Evolutionary conservation across 2,329 filamentous ascomycete genomes (phyloP).

Genomic region (Fusarium sp.): DNA sequence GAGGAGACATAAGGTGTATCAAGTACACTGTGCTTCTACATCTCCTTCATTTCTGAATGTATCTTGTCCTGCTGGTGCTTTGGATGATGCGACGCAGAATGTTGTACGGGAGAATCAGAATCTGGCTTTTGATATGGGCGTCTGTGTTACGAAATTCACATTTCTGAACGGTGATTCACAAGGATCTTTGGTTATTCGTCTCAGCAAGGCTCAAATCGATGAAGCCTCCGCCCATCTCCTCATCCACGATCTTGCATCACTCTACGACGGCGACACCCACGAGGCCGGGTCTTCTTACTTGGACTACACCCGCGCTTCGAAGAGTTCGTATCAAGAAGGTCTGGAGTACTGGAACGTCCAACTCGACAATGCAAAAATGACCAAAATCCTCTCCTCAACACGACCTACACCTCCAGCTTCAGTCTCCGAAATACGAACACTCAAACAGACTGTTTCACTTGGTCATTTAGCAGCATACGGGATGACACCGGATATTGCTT

Average conservation of each 20-base stretch:
- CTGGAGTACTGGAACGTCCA: constrained; percentile 59
- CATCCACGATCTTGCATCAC: constrained; percentile 59
- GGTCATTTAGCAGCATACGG: constrained; percentile 56
- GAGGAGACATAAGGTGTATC: constrained; percentile 59
- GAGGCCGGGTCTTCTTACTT: constrained; percentile 57
- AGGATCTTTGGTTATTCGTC: constrained; percentile 59
- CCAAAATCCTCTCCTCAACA: constrained; percentile 56
- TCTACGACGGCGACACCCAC: constrained; percentile 54
- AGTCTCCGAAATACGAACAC: constrained; percentile 51
- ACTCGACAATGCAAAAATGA: constrained; percentile 60
- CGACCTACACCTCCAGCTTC: constrained; percentile 54
- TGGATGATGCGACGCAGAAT: constrained; percentile 54
- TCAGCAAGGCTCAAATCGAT: constrained; percentile 63
- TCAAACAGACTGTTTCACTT: constrained; percentile 55
- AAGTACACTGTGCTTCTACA: constrained; percentile 59
- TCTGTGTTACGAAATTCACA: constrained; percentile 61
- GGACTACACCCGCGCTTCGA: constrained; percentile 58
- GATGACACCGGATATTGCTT: constrained; percentile 62
- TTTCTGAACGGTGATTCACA: constrained; percentile 62
- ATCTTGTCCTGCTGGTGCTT: constrained; percentile 54
- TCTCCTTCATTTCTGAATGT: constrained; percentile 57
- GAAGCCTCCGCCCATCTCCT: constrained; percentile 58
- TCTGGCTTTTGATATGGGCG: constrained; percentile 53
- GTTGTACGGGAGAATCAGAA: constrained; percentile 57
- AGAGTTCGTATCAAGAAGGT: constrained; percentile 53